Evolutionary conservation across 129 eudicot species (phyloP).

Genomic region (Helichrysum umbraculigerum): DNA sequence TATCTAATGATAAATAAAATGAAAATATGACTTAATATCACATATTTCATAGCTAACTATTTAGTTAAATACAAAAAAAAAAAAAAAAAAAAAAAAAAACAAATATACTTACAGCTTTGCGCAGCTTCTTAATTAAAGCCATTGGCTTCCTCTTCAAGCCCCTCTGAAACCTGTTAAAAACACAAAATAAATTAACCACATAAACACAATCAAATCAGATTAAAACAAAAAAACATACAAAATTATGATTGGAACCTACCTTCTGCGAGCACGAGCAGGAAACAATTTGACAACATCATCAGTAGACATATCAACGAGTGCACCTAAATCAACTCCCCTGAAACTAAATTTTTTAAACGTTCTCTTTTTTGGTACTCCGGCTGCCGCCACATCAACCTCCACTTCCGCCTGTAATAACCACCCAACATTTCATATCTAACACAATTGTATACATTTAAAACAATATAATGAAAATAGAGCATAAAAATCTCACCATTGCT

Average conservation of each 20-base stretch:
- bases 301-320: conserved; percentile 68
- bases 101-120: conserved; percentile 46
- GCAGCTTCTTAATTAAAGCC: conserved; percentile 59
- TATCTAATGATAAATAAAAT: background rate
- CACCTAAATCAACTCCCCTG: conserved; percentile 77
- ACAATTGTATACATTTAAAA: too few relatives aligned
- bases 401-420: conserved; percentile 52
- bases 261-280: conserved; percentile 63
- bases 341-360: conserved; percentile 77
- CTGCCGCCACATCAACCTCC: conserved; percentile 47
- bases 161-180: conserved; percentile 39
- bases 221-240: background rate
- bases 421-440: too few relatives aligned
- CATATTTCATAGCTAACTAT: too few relatives aligned
- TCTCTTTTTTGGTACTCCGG: conserved; percentile 62
- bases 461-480: background rate
- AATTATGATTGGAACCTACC: conserved; percentile 23
- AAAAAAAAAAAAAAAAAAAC: background rate
- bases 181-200: background rate
- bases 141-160: conserved; percentile 57
- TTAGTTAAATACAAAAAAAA: too few relatives aligned
- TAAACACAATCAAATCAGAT: background rate
- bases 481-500: background rate
- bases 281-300: conserved; percentile 74
- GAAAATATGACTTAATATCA: background rate